Conservation (phyloP, 208 protist species). For the Trypanosoma platydactyli region DNA sequence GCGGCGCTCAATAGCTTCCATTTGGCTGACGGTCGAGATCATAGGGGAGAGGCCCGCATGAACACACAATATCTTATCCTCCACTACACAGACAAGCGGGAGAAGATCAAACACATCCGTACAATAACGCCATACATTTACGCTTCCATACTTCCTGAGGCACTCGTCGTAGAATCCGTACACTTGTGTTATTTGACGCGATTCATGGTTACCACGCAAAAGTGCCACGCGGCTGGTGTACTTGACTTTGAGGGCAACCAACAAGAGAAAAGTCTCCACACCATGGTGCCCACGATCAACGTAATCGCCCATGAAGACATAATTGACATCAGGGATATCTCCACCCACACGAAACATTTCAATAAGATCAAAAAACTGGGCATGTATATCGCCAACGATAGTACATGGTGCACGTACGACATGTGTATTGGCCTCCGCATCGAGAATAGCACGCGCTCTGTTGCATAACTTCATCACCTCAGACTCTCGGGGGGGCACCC, state of each 20-base stretch:
- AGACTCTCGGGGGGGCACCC: slow-evolving; percentile 92
- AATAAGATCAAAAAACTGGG: slow-evolving; percentile 97
- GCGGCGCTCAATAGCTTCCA: slow-evolving; percentile 95
- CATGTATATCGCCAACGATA: slow-evolving; percentile 94
- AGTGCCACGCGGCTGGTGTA: slow-evolving; percentile 96
- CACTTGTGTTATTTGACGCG: slow-evolving; percentile 95
- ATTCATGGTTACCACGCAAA: slow-evolving; percentile 97
- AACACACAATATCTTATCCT: slow-evolving; percentile 98
- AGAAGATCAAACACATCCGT: slow-evolving; percentile 99
- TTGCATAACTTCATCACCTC: slow-evolving; percentile 91
- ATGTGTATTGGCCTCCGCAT: slow-evolving; percentile 91
- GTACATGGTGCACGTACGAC: slow-evolving; percentile 90
- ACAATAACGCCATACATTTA: slow-evolving; percentile 99
- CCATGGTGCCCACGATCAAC: slow-evolving; percentile 98
- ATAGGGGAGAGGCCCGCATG: slow-evolving; percentile 99
- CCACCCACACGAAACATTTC: slow-evolving; percentile 97
- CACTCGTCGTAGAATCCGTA: slow-evolving; percentile 99
- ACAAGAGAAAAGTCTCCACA: slow-evolving; percentile 98
- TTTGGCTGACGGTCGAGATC: slow-evolving; percentile 96
- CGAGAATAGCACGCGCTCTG: slow-evolving; percentile 82
- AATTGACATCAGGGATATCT: slow-evolving; percentile 96
- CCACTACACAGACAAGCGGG: slow-evolving; percentile 97
- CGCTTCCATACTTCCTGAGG: slow-evolving; percentile 98
- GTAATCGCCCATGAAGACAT: slow-evolving; percentile 98
- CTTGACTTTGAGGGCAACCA: slow-evolving; percentile 97